Evolutionary conservation across 495 filamentous ascomycete genomes (phyloP).

Genomic region (Terfezia boudieri): DNA sequence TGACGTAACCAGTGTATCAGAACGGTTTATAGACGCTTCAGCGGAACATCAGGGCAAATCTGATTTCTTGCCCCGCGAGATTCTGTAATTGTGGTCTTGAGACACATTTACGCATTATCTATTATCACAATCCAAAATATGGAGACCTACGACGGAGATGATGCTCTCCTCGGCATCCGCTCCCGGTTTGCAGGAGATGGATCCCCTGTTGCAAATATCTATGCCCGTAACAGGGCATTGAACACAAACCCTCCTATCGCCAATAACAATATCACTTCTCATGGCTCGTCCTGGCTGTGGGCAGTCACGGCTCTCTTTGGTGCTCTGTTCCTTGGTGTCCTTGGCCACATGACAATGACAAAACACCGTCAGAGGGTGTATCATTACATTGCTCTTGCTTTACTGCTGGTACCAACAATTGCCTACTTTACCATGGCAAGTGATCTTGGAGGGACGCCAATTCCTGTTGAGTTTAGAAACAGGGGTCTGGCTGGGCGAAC

Average conservation of each 20-base stretch:
- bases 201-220: background rate
- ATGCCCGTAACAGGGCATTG: constrained; percentile 26
- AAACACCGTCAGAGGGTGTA: constrained; percentile 37
- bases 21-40: too few relatives aligned
- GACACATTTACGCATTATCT: too few relatives aligned
- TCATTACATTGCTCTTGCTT: constrained; percentile 42
- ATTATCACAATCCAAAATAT: too few relatives aligned
- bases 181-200: background rate
- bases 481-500: constrained; percentile 23
- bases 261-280: constrained; percentile 36
- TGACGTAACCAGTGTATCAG: too few relatives aligned
- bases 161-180: background rate
- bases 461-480: constrained; percentile 31
- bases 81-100: too few relatives aligned
- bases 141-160: background rate
- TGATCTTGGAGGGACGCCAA: constrained; percentile 42
- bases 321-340: constrained; percentile 23
- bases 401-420: constrained; percentile 38
- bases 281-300: constrained; percentile 35
- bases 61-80: too few relatives aligned
- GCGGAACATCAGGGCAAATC: too few relatives aligned
- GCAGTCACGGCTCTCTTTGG: constrained; percentile 31
- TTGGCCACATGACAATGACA: constrained; percentile 25
- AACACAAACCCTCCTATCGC: constrained; percentile 25
- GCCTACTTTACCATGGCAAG: constrained; percentile 49